Evolutionary conservation across 805 yeast genomes (phyloP).

Genomic region (Myxozyma lipomycoides): DNA sequence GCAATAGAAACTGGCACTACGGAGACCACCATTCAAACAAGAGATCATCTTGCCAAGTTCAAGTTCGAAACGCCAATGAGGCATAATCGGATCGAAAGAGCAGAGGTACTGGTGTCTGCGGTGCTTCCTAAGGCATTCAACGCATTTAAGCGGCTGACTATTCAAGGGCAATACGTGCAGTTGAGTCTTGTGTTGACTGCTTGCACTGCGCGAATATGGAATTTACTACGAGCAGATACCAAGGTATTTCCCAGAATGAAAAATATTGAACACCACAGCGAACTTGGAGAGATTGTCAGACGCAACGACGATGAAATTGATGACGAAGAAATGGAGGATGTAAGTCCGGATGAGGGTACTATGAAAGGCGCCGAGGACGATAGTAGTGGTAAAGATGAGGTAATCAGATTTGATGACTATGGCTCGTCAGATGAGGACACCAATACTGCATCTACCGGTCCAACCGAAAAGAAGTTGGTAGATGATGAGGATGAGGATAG

Average conservation of each 20-base stretch:
- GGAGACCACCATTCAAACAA: too few relatives aligned
- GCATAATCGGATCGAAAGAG: slow-evolving; percentile 10
- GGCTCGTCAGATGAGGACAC: neutral
- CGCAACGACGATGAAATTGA: neutral
- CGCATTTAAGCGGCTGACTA: slow-evolving; percentile 18
- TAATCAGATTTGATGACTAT: neutral
- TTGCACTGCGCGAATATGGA: slow-evolving; percentile 7
- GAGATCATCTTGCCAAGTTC: neutral
- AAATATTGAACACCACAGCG: neutral
- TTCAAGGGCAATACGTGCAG: slow-evolving; percentile 15
- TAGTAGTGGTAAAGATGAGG: neutral
- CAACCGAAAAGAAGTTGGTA: neutral
- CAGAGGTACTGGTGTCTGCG: slow-evolving; percentile 8
- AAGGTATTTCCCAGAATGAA: slow-evolving; percentile 4
- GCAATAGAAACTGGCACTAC: neutral
- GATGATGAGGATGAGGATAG: neutral
- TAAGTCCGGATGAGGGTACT: too few relatives aligned
- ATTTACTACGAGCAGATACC: slow-evolving; percentile 7
- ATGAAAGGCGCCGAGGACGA: neutral
- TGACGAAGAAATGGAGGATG: neutral
- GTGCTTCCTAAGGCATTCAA: slow-evolving; percentile 21
- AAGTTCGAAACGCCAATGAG: neutral
- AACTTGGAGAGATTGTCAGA: neutral
- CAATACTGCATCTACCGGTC: neutral
- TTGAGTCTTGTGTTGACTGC: slow-evolving; percentile 20